Percentiles rank a stretch among this genome's conserved stretches.
Evolutionary conservation across 176 grass and related monocot genomes (phyloP).

Genomic region (Avena atlantica): DNA sequence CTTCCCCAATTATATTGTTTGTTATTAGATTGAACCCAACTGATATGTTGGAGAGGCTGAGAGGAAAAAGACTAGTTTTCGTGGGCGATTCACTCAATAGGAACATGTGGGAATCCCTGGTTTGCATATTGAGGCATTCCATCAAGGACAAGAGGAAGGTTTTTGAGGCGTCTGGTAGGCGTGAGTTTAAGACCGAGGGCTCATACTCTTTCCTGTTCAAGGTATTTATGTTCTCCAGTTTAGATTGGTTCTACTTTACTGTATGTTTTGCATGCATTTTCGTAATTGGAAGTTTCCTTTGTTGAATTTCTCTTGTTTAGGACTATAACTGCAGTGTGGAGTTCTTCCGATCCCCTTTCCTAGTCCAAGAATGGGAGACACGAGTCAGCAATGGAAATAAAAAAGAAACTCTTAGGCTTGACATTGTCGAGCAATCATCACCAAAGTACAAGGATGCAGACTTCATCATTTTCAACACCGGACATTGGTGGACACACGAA

Average conservation of each 20-base stretch:
- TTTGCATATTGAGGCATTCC: slow-evolving; percentile 75
- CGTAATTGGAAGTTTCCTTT: slow-evolving; percentile 25
- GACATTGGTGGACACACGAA: slow-evolving; percentile 99
- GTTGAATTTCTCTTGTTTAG: slow-evolving; percentile 43
- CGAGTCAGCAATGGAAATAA: slow-evolving; percentile 54
- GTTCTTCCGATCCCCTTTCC: slow-evolving; percentile 94
- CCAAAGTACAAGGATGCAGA: slow-evolving; percentile 92
- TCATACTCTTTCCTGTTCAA: slow-evolving; percentile 91
- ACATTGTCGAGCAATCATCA: slow-evolving; percentile 81
- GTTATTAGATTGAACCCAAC: slow-evolving; percentile 70
- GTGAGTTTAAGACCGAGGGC: slow-evolving; percentile 79
- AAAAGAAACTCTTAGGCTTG: slow-evolving; percentile 93
- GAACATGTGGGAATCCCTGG: slow-evolving; percentile 99
- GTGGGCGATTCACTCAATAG: slow-evolving; percentile 91
- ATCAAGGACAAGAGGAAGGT: slow-evolving; percentile 86
- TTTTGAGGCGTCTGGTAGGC: slow-evolving; percentile 83
- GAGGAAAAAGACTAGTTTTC: slow-evolving; percentile 80
- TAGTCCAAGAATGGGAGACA: slow-evolving; percentile 91
- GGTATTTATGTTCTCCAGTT: slow-evolving; percentile 46
- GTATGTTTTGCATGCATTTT: slow-evolving; percentile 7
- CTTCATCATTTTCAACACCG: slow-evolving; percentile 91
- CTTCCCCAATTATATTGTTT: slow-evolving; percentile 16
- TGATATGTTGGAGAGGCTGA: slow-evolving; percentile 86
- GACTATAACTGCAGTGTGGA: slow-evolving; percentile 92
- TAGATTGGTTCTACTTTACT: slow-evolving; percentile 21